Conservation (phyloP, 1,284 basidiomycete genomes). For the Moesziomyces parantarcticus region DNA sequence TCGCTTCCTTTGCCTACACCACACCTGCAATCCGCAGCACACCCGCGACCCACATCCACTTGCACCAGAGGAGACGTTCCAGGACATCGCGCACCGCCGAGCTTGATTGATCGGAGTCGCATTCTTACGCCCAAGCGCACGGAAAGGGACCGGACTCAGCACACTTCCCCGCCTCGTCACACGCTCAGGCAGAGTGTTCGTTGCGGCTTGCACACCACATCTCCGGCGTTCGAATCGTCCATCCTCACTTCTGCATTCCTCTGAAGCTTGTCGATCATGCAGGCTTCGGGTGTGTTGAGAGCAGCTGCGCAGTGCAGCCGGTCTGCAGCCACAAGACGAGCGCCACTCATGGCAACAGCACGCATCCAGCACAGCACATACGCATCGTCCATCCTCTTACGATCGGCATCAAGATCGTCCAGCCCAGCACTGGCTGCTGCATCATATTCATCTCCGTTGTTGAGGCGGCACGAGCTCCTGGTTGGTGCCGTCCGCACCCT, state of each 20-base stretch:
- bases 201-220: background rate
- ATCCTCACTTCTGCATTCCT: background rate
- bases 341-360: slow-evolving; percentile 1
- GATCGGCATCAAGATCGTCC: background rate
- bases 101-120: too few relatives aligned
- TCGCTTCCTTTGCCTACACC: background rate
- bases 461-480: slow-evolving; percentile 20
- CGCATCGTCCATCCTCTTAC: slow-evolving; percentile 1
- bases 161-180: background rate
- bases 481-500: slow-evolving; percentile 20
- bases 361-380: background rate
- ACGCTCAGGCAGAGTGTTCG: too few relatives aligned
- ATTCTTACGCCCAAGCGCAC: too few relatives aligned
- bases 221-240: background rate
- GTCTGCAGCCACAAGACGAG: slow-evolving; percentile 11
- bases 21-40: background rate
- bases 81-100: background rate
- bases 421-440: background rate
- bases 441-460: background rate
- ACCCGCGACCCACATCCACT: background rate
- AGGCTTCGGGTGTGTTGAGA: slow-evolving; percentile 24
- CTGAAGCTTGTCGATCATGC: slow-evolving; percentile 14
- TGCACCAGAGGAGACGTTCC: background rate
- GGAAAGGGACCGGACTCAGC: background rate
- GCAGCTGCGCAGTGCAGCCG: slow-evolving; percentile 19